Evolutionary conservation across 2,329 filamentous ascomycete species (phyloP), one percentile per base, ranked within the genome.

Genomic region (Aspergillus nomiae): DNA sequence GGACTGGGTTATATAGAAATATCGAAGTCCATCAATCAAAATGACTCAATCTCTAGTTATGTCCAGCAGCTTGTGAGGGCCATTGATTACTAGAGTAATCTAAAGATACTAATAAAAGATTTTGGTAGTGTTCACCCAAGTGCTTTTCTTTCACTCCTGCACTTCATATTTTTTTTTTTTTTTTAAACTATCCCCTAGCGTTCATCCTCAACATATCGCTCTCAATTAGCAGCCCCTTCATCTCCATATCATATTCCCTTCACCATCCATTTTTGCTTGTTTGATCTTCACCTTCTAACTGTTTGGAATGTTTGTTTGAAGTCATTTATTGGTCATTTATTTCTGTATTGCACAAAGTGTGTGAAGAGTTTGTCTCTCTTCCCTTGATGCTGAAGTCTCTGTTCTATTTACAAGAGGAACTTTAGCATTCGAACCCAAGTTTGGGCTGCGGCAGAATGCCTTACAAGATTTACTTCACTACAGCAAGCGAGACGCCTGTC

Each of bases 381-480:
- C 21, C 19, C 45, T 26, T 48, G 46, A 19, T 50, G 5, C 14
- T 6, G 4, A 26, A 50, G 16, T 45, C 19, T 41, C 54, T 46
- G n/a, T 51, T n/a, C n/a, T 16, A 50, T 59, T 21, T 26, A 4
- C 21, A 50, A 50, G 9, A 19, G 24, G 11, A 51, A 12, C 3
- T 24, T 11, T 10, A 51, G n/a, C 48, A 51, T n/a, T 32, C 28
- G 48, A 30, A 4, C 16, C 48, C 48, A n/a, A 32, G 9, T 4
- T 30, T 30, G 46, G 16, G 7, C 46, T 30, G 26, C 6, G 26
- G 26, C n/a, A 30, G 9, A 38, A 67, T 67, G 65, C 53, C 57
- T 41, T 60, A 60, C 45, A 58, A 60, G 28, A 34, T 64, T 24
- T 14, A 58, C 26, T 46, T 51, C 14, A 28, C 26, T n/a, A 32